Percentiles rank a stretch among this genome's conserved stretches.
These are phyloP conservation scores for Pseudogymnoascus sp. DNA, from an alignment of 2,329 filamentous ascomycete genomes.

Conservation along the genomic window DNA sequence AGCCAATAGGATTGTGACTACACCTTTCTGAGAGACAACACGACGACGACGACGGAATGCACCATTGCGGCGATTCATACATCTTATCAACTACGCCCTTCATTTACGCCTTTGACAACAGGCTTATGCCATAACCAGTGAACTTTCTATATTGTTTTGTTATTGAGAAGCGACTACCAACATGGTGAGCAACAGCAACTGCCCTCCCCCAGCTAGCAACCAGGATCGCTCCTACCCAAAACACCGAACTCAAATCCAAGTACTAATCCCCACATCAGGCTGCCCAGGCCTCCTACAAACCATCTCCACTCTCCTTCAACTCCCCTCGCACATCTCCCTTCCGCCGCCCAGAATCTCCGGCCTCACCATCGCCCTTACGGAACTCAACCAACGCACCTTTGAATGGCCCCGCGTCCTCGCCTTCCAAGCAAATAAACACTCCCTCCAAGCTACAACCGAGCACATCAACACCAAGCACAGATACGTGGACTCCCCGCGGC, in stretches of 20 bases:
- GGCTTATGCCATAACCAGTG: background rate
- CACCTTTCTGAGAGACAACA: slow-evolving; percentile 1
- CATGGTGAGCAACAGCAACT: slow-evolving; percentile 7
- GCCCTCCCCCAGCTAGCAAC: background rate
- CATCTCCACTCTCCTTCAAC: slow-evolving; percentile 62
- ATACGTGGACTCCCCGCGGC: slow-evolving; percentile 27
- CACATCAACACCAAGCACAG: slow-evolving; percentile 17
- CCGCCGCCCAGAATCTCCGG: slow-evolving; percentile 51
- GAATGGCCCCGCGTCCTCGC: slow-evolving; percentile 31
- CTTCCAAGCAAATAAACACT: slow-evolving; percentile 32
- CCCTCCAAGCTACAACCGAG: slow-evolving; percentile 36
- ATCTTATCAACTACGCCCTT: slow-evolving; percentile 1
- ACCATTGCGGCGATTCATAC: slow-evolving; percentile 1
- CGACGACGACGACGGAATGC: background rate
- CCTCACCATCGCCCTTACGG: slow-evolving; percentile 56
- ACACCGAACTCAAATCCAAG: slow-evolving; percentile 6
- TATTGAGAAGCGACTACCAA: background rate
- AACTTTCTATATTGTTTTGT: background rate
- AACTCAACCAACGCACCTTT: slow-evolving; percentile 57
- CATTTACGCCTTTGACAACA: background rate
- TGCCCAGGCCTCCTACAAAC: slow-evolving; percentile 54
- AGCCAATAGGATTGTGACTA: background rate
- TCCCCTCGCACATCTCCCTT: slow-evolving; percentile 61
- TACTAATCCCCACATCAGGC: slow-evolving; percentile 33
- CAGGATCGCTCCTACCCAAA: slow-evolving; percentile 10